Conservation (phyloP, 345 rosid genomes). For the Hibiscus syriacus region DNA sequence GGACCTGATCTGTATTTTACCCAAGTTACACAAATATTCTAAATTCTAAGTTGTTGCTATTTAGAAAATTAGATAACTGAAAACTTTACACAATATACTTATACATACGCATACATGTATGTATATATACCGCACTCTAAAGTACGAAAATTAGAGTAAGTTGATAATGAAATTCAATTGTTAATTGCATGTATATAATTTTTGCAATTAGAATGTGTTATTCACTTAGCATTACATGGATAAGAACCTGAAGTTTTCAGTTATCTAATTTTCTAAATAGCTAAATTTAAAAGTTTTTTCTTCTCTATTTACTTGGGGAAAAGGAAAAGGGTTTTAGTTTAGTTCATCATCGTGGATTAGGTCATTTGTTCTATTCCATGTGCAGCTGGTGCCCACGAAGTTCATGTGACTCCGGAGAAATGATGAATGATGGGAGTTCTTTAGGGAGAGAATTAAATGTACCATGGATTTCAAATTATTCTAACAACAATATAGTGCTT, state of each 20-base stretch:
- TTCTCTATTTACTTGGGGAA: neutral
- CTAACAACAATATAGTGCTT: conserved; percentile 9
- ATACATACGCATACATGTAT: too few species aligned
- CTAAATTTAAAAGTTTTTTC: neutral
- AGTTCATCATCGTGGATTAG: neutral
- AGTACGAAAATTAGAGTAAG: neutral
- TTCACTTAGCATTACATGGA: neutral
- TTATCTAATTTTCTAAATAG: neutral
- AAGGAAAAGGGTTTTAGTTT: neutral
- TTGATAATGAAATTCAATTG: neutral
- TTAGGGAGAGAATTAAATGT: conserved; percentile 19
- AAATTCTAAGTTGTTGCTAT: too few species aligned
- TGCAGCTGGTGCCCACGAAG: conserved; percentile 15
- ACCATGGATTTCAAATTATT: conserved; percentile 31
- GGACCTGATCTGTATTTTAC: too few species aligned
- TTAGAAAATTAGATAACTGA: neutral
- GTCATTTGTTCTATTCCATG: neutral
- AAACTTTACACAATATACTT: too few species aligned
- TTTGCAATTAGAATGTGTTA: neutral
- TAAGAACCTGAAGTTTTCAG: neutral
- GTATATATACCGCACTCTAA: neutral
- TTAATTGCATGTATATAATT: neutral
- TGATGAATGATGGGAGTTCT: neutral
- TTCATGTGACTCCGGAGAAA: neutral
- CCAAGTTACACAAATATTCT: too few species aligned